These are phyloP conservation scores for Poterioochromonas sp. DNA, from an alignment of 352 stramenopile genomes.

Conservation along the genomic window DNA sequence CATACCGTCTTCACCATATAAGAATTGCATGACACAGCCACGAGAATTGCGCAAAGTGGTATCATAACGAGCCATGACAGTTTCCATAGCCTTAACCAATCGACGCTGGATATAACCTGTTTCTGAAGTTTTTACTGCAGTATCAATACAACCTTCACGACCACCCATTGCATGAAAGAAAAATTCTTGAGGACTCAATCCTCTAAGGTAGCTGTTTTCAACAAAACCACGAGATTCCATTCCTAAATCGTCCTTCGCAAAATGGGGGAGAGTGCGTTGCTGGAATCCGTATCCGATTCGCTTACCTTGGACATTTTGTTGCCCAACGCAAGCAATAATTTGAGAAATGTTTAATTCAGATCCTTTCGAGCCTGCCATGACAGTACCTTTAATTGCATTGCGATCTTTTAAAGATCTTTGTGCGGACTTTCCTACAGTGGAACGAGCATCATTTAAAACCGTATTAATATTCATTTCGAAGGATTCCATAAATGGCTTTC, in stretches of 20 bases:
- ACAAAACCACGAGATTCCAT: constrained; percentile 96
- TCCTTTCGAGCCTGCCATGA: constrained; percentile 96
- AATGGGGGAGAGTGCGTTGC: constrained; percentile 85
- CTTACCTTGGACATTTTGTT: constrained; percentile 95
- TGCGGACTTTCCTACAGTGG: constrained; percentile 70
- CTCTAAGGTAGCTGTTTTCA: constrained; percentile 95
- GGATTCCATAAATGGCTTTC: constrained; percentile 96
- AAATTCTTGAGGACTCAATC: constrained; percentile 86
- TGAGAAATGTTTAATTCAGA: constrained; percentile 99
- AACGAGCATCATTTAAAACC: constrained; percentile 65
- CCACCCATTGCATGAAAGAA: constrained; percentile 98
- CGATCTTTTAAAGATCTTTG: constrained; percentile 73
- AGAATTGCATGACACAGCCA: constrained; percentile 78
- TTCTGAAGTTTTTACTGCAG: constrained; percentile 97
- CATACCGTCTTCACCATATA: constrained; percentile 98
- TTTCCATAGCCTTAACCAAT: constrained; percentile 99
- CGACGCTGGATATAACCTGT: constrained; percentile 98
- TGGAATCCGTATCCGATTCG: constrained; percentile 95
- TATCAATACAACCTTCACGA: constrained; percentile 97
- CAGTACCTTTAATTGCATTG: constrained; percentile 99
- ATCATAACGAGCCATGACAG: constrained; percentile 96
- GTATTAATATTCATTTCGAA: constrained; percentile 97
- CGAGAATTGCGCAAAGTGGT: constrained; percentile 84
- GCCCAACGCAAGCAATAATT: constrained; percentile 97
- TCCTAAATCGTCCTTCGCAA: constrained; percentile 94